Evolutionary conservation across 1,284 basidiomycete species (phyloP).

Genomic region (Tylopilus sp.): DNA sequence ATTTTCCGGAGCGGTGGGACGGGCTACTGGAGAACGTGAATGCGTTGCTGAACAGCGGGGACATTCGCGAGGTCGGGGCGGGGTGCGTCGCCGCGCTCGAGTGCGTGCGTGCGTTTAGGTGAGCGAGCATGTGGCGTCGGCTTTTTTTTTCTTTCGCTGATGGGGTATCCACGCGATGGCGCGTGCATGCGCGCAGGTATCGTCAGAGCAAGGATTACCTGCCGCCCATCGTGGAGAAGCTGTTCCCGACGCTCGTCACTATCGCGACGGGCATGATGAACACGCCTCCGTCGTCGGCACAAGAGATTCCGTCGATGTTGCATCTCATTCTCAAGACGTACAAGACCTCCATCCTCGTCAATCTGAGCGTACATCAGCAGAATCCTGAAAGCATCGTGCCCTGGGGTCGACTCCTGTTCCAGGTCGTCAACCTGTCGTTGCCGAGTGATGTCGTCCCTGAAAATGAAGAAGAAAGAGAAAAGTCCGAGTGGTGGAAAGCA

Average conservation of each 20-base stretch:
- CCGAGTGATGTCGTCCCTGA: conserved; percentile 62
- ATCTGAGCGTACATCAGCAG: conserved; percentile 71
- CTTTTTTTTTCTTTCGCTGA: conserved; percentile 1
- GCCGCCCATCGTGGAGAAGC: conserved; percentile 51
- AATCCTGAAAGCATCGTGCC: conserved; percentile 67
- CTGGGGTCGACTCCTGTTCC: conserved; percentile 81
- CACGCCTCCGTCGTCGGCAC: conserved; percentile 51
- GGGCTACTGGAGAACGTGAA: conserved; percentile 59
- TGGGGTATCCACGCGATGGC: neutral
- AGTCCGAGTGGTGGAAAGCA: conserved; percentile 79
- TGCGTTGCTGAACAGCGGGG: conserved; percentile 54
- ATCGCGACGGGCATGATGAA: conserved; percentile 64
- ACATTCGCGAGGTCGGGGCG: conserved; percentile 69
- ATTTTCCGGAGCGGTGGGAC: conserved; percentile 75
- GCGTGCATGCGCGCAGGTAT: conserved; percentile 47
- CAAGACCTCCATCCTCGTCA: conserved; percentile 69
- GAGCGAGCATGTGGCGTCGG: neutral
- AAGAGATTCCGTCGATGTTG: conserved; percentile 71
- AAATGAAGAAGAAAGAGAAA: conserved; percentile 70
- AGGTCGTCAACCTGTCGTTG: conserved; percentile 64
- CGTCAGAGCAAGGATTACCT: conserved; percentile 58
- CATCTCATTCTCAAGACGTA: conserved; percentile 82
- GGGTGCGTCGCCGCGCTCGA: conserved; percentile 74
- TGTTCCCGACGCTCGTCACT: conserved; percentile 69
- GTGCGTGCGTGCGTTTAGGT: conserved; percentile 69